Evolutionary conservation across 192 early-diverging fungal genomes (phyloP).

Genomic region (Coemansia sp.): DNA sequence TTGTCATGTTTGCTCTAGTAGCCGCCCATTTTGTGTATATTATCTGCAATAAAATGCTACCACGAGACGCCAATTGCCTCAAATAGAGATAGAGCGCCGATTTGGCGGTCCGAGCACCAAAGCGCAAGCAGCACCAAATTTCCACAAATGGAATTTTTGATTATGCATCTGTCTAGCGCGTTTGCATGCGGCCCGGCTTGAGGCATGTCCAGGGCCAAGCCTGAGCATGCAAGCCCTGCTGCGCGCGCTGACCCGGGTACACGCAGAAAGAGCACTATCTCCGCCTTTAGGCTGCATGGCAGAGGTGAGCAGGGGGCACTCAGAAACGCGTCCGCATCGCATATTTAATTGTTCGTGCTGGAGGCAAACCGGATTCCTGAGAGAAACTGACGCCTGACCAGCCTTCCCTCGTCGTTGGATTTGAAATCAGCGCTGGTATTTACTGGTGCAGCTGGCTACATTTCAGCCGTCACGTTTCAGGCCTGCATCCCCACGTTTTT

Average conservation of each 20-base stretch:
- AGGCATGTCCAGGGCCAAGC: conserved; percentile 3
- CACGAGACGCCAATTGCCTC: background rate
- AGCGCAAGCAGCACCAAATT: background rate
- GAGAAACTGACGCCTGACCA: background rate
- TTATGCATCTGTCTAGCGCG: background rate
- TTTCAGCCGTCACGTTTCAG: conserved; percentile 1
- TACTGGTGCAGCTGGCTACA: background rate
- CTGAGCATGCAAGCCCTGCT: conserved; percentile 6
- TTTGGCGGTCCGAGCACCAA: background rate
- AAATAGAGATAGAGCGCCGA: background rate
- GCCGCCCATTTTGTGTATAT: background rate
- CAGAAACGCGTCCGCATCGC: conserved; percentile 6
- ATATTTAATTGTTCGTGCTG: conserved; percentile 5
- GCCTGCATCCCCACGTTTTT: conserved; percentile 5
- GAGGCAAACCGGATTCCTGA: background rate
- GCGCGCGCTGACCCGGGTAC: conserved; percentile 6
- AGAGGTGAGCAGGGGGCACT: background rate
- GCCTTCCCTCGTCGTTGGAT: conserved; percentile 1
- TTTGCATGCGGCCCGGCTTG: background rate
- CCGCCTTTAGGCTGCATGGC: conserved; percentile 2
- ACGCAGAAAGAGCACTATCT: conserved; percentile 2
- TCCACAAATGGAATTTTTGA: background rate
- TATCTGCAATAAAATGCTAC: conserved; percentile 1
- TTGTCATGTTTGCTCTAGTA: background rate
- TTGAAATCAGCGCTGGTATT: conserved; percentile 4